These are phyloP conservation scores for Vaccinium corymbosum DNA, from an alignment of 148 eudicot genomes.

Conservation along the genomic window DNA sequence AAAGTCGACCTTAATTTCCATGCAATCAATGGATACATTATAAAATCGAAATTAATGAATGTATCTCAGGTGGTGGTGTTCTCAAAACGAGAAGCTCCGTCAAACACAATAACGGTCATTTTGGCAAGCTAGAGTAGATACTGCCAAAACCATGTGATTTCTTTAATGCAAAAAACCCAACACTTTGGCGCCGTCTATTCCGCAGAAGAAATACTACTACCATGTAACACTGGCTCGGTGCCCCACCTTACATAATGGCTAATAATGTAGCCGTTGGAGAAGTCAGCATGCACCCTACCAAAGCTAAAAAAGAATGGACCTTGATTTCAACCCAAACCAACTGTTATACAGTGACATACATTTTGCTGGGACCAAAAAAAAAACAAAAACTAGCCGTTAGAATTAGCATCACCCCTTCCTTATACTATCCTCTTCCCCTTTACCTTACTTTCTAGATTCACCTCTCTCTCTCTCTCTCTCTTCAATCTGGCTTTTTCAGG, in stretches of 20 bases:
- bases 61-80: neutral
- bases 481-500: neutral
- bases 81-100: neutral
- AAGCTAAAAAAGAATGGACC: neutral
- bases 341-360: neutral
- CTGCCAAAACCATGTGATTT: neutral
- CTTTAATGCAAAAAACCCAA: neutral
- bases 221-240: neutral
- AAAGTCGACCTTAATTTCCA: too few species aligned
- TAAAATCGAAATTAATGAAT: neutral
- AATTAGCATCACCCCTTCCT: neutral
- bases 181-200: neutral
- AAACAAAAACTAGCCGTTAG: conserved; percentile 26
- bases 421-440: neutral
- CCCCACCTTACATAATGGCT: neutral
- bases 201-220: neutral
- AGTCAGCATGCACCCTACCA: neutral
- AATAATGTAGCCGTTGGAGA: conserved; percentile 21
- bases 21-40: neutral
- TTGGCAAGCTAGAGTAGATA: neutral
- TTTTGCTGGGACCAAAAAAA: neutral
- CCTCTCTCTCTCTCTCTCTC: neutral
- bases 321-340: neutral
- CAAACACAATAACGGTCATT: neutral
- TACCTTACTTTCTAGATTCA: neutral